A percentile compares a stretch with the other conserved stretches of the same genome.
Evolutionary conservation across 2,329 filamentous ascomycete species (phyloP).

Genomic region (Calonectria crousiana): DNA sequence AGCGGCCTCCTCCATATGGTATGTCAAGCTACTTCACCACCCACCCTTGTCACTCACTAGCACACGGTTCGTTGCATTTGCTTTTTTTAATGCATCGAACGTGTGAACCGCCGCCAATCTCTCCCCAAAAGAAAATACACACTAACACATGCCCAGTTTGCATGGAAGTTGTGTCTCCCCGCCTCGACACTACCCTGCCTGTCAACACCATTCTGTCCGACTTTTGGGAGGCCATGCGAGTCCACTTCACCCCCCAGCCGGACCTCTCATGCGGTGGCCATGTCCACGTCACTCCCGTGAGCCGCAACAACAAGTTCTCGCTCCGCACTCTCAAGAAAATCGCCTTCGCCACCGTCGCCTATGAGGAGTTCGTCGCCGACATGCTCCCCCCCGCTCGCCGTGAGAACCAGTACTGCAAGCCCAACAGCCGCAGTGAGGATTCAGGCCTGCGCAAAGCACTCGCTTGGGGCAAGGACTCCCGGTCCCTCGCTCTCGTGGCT

Average conservation of each 20-base stretch:
- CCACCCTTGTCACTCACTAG: neutral
- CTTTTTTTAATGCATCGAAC: neutral
- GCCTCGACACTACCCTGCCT: slow-evolving; percentile 50
- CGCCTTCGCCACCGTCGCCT: slow-evolving; percentile 51
- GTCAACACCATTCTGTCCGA: slow-evolving; percentile 50
- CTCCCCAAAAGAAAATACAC: neutral
- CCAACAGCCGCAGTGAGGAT: slow-evolving; percentile 48
- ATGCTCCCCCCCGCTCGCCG: slow-evolving; percentile 49
- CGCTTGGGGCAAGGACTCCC: slow-evolving; percentile 43
- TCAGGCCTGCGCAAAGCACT: slow-evolving; percentile 47
- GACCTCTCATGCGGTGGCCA: slow-evolving; percentile 54
- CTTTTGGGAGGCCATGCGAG: slow-evolving; percentile 57
- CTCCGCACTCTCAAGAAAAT: slow-evolving; percentile 51
- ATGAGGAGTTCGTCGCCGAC: slow-evolving; percentile 51
- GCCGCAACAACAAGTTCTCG: slow-evolving; percentile 49
- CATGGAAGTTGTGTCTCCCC: slow-evolving; percentile 57
- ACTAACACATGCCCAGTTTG: slow-evolving; percentile 46
- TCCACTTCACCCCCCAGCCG: slow-evolving; percentile 53
- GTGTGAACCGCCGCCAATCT: neutral
- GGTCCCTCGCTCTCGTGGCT: slow-evolving; percentile 45
- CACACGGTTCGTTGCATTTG: neutral
- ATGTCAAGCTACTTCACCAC: slow-evolving; percentile 28
- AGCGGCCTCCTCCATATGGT: slow-evolving; percentile 52
- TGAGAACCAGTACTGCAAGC: slow-evolving; percentile 51
- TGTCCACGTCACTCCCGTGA: slow-evolving; percentile 54